Evolutionary conservation across 129 eudicot species (phyloP), one percentile per base, ranked within the genome.

Genomic region (Heracleum sosnowskyi): DNA sequence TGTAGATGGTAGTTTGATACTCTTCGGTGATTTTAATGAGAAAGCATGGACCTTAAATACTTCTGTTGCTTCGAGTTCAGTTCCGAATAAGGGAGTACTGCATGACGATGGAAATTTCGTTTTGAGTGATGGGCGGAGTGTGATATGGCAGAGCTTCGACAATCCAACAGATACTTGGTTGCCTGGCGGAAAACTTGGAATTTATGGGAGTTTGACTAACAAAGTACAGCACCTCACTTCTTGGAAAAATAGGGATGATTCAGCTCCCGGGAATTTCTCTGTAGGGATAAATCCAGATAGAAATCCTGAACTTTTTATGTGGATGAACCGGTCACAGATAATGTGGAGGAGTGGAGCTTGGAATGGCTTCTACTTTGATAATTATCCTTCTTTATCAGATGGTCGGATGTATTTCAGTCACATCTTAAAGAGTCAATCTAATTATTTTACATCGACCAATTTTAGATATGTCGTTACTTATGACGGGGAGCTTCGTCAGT

Each of bases 91-190:
- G 17, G 64, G 39, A 24, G 29, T 46, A 47, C 70, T 76, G 24
- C 71, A 20, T 22, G 70, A 76, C 10, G 39, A 0, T 5, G 70
- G 79, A 33, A 76, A 76, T 55, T 76, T 76, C 24, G 79, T 76
- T 15, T 55, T 76, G 71, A 76, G 34, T 7, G 46, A 76, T 34
- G 79, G 71, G 7, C 2, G 24, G 31, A 35, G 15, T 4, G 15
- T 55, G 3, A 13, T 77, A 40, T 77, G 73, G 80, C 36, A 77
- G 49, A 77, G 80, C 72, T 60, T 77, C 39, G 72, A 77, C 31
- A 22, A 77, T 18, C 80, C 26, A 7, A 37, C 72, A 18, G 72
- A 62, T 15, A 60, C 80, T 10, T 77, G 51, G 80, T 53, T 77
- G 39, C 72, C 80, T 8, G 15, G 57, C 12, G 73, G 15, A 20